A percentile compares a stretch with the other conserved stretches of the same genome.
Evolutionary conservation across 176 grass and related monocot species (phyloP).

Genomic region (Triticum urartu): DNA sequence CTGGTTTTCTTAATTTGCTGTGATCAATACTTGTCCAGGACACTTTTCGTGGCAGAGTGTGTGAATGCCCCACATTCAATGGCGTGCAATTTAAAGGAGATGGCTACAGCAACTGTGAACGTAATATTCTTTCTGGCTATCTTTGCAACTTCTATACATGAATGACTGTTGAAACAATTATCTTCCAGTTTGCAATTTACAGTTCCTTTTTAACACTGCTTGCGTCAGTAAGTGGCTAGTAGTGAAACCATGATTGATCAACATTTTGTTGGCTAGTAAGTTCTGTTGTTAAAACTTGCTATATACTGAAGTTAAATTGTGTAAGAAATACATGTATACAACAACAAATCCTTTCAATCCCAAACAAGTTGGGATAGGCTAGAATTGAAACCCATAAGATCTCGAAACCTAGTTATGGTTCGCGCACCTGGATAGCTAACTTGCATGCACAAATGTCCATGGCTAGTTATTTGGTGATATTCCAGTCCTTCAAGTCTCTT

Average conservation of each 20-base stretch:
- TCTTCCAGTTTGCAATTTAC: not conserved
- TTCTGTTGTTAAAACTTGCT: conserved; percentile 3
- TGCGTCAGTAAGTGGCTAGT: conserved; percentile 16
- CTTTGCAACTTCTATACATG: not conserved
- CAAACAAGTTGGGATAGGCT: no score
- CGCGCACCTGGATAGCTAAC: no score
- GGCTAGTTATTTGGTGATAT: no score
- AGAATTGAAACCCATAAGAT: no score
- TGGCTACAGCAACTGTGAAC: conserved; percentile 79
- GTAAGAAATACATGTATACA: no score
- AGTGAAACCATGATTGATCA: conserved; percentile 20
- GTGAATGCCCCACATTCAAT: conserved; percentile 75
- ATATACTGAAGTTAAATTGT: not conserved
- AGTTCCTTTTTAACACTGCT: conserved; percentile 10
- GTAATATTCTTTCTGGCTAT: conserved; percentile 43
- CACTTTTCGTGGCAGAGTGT: conserved; percentile 89
- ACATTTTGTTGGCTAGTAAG: not conserved
- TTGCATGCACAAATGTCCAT: no score
- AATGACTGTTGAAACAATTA: conserved; percentile 1
- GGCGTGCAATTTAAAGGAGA: conserved; percentile 87
- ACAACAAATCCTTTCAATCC: no score
- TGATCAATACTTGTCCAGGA: conserved; percentile 54
- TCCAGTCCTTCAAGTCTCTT: no score
- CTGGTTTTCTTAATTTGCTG: not conserved
- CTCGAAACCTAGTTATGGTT: no score